A percentile compares a stretch with the other conserved stretches of the same genome.
phyloP scores from a whole-genome alignment of 148 eudicot genomes.

The Dianthus caryophyllus region DNA sequence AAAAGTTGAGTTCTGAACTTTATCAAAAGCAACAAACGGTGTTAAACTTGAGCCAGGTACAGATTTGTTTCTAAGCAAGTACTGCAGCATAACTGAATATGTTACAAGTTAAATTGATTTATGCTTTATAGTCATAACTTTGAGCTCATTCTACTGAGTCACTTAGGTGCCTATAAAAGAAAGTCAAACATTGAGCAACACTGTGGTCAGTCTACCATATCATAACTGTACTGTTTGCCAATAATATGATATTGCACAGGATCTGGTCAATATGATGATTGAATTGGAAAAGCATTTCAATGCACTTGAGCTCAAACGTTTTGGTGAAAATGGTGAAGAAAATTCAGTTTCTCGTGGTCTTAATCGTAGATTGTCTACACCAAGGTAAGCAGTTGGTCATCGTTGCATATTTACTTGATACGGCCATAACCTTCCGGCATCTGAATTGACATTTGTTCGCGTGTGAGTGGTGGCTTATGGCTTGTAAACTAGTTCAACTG shows the following conservation, averaged over 20 bases:
- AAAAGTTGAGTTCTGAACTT: constrained; percentile 80
- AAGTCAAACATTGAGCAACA: not conserved
- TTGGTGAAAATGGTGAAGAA: constrained; percentile 51
- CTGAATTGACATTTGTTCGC: not conserved
- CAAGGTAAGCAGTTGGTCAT: constrained; percentile 49
- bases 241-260: constrained; percentile 37
- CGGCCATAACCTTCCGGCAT: not conserved
- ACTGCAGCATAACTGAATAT: not conserved
- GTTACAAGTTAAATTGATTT: not conserved
- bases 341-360: constrained; percentile 35
- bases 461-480: not conserved
- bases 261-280: constrained; percentile 62
- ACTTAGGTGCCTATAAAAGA: not conserved
- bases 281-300: constrained; percentile 88
- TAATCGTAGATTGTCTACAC: constrained; percentile 39
- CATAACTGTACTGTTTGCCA: not conserved
- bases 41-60: constrained; percentile 62
- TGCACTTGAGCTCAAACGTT: constrained; percentile 63
- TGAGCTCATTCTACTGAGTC: not conserved
- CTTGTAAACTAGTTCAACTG: not conserved
- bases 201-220: not conserved
- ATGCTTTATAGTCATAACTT: not conserved
- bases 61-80: not conserved
- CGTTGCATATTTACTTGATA: not conserved
- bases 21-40: constrained; percentile 61